Evolutionary conservation across 1,284 basidiomycete species (phyloP).

Genomic region (Puccinia brachypodii): DNA sequence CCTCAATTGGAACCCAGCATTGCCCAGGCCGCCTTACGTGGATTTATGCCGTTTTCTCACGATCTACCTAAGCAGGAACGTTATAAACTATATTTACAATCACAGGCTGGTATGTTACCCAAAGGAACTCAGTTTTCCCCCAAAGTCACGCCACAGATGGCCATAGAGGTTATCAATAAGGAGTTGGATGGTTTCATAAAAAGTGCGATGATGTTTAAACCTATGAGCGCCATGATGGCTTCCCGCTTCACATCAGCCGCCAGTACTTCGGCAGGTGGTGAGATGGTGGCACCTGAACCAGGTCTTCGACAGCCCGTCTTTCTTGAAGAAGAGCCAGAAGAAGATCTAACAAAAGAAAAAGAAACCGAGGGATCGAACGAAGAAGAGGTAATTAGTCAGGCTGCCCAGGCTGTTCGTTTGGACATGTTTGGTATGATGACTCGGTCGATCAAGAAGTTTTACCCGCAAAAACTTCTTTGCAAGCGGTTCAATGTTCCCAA

Average conservation of each 20-base stretch:
- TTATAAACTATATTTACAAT: slow-evolving; percentile 76
- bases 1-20: slow-evolving; percentile 71
- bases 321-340: slow-evolving; percentile 59
- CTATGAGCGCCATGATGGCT: slow-evolving; percentile 87
- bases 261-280: slow-evolving; percentile 63
- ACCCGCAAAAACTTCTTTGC: slow-evolving; percentile 77
- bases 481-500: slow-evolving; percentile 92
- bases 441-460: slow-evolving; percentile 71
- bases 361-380: slow-evolving; percentile 50
- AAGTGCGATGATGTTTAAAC: slow-evolving; percentile 84
- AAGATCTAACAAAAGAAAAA: slow-evolving; percentile 48
- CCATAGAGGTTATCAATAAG: slow-evolving; percentile 69
- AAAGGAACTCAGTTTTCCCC: slow-evolving; percentile 48
- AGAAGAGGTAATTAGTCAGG: slow-evolving; percentile 60
- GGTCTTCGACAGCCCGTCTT: slow-evolving; percentile 72
- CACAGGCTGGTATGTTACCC: slow-evolving; percentile 62
- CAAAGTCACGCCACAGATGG: slow-evolving; percentile 59
- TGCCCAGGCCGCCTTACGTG: slow-evolving; percentile 79
- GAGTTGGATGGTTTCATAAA: slow-evolving; percentile 84
- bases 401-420: slow-evolving; percentile 74
- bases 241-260: slow-evolving; percentile 80
- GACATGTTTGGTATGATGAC: slow-evolving; percentile 88
- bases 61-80: slow-evolving; percentile 78
- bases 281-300: slow-evolving; percentile 64
- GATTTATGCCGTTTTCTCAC: slow-evolving; percentile 82